phyloP scores from a whole-genome alignment of 768 basidiomycete species.

The Lactarius tabidus region DNA sequence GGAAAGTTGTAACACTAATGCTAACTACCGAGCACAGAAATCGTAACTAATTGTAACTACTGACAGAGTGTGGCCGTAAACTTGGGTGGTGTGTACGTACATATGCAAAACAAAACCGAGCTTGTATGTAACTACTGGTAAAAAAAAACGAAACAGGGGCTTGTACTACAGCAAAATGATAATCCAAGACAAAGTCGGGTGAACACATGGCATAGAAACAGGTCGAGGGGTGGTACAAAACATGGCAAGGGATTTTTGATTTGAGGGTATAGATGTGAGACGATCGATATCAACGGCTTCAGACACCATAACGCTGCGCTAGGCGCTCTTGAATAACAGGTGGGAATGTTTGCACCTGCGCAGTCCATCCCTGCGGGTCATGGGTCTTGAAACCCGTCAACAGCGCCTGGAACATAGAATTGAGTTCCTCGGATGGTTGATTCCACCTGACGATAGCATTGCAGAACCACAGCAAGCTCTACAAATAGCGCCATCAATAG shows the following conservation, averaged over 20 bases:
- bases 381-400: conserved; percentile 88
- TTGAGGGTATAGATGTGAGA: conserved; percentile 12
- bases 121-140: conserved; percentile 25
- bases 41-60: conserved; percentile 28
- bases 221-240: conserved; percentile 14
- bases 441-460: conserved; percentile 97
- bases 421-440: conserved; percentile 85
- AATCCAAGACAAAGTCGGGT: conserved; percentile 19
- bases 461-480: conserved; percentile 97
- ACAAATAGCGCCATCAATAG: conserved; percentile 32
- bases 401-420: conserved; percentile 90
- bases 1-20: conserved; percentile 20
- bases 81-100: conserved; percentile 21
- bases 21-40: conserved; percentile 22
- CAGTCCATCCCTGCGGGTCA: conserved; percentile 79
- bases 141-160: conserved; percentile 16
- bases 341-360: conserved; percentile 79
- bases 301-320: conserved; percentile 83
- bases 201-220: conserved; percentile 16
- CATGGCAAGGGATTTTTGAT: conserved; percentile 9
- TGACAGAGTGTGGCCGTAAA: conserved; percentile 17
- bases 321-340: conserved; percentile 86
- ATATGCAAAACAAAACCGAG: conserved; percentile 24
- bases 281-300: conserved; percentile 24
- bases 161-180: conserved; percentile 22